A percentile compares a stretch with the other conserved stretches of the same genome.
These are phyloP conservation scores for Davidsoniella eucalypti DNA, from an alignment of 2,329 filamentous ascomycete species.

Conservation along the genomic window DNA sequence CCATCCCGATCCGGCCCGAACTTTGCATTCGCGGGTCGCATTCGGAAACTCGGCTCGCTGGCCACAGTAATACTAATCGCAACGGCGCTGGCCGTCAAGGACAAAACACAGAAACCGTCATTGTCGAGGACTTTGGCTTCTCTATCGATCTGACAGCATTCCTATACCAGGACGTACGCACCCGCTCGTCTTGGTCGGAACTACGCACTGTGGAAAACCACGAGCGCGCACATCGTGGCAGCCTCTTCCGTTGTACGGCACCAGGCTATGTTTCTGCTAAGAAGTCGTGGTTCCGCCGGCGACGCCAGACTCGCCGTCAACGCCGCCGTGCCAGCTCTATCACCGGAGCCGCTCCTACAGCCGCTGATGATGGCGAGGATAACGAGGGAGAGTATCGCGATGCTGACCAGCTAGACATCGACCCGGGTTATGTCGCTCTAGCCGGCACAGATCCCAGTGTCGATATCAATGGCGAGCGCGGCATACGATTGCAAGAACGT, in stretches of 20 bases:
- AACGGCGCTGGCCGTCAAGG: constrained; percentile 12
- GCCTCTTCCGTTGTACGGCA: constrained; percentile 35
- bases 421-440: neutral
- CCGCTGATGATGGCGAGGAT: constrained; percentile 16
- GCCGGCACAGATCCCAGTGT: neutral
- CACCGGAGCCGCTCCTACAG: too few relatives aligned
- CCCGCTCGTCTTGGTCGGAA: constrained; percentile 24
- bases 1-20: constrained; percentile 34
- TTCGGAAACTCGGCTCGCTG: constrained; percentile 20
- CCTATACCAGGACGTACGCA: constrained; percentile 30
- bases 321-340: constrained; percentile 13
- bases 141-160: constrained; percentile 41
- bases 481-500: constrained; percentile 13
- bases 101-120: constrained; percentile 28
- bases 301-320: constrained; percentile 3
- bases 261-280: constrained; percentile 24
- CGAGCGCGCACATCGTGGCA: constrained; percentile 49
- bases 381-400: constrained; percentile 16
- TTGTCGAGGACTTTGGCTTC: constrained; percentile 43
- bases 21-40: constrained; percentile 39
- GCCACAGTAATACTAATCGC: neutral
- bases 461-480: constrained; percentile 25
- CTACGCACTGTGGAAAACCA: constrained; percentile 38
- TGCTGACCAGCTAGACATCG: neutral
- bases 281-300: neutral